Evolutionary conservation across 2,329 filamentous ascomycete species (phyloP), one percentile per base, ranked within the genome.

Genomic region (Fusarium sterilihyphosum): DNA sequence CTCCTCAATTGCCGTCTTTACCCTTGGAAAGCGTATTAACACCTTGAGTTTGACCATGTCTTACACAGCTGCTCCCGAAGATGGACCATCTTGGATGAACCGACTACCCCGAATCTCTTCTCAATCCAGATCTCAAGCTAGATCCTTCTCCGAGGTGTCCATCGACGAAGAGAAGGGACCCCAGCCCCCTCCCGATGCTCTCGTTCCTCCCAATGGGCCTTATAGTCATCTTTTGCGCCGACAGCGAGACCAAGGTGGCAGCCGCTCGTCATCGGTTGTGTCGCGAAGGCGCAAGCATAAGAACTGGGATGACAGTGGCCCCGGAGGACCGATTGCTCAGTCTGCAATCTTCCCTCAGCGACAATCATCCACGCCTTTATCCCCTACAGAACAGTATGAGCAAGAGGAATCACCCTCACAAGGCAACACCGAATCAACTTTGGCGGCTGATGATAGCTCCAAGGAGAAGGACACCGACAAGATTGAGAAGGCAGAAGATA

Each of bases 1-100:
- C 29, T 98, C 96, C n/a, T 98, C 96, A 0, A 93, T 99, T 77
- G 96, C 96, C 10, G 96, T 99, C 14, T 99, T 99, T 79, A 98
- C 96, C 0, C 90, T 99, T 4, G 96, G 96, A 78, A 99, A 98
- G 83, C 95, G 94, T 70, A 99, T 99, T 89, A 98, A 98, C 84
- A 98, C 96, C 0, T 85, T 99, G 75, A 95, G 94, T 2, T 88
- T 99, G 70, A 98, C 96, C 63, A 94, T 99, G 90, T 98, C 96
- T 0, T 99, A 98, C 85, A 99, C 96, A 1, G 91, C 92, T 70
- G 95, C 92, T 24, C 93, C 93, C 58, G 96, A 98, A 64, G 94
- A 97, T 41, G 94, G 95, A 0, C 93, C 95, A 6, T 91, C 91
- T 4, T 99, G 96, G 96, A 97, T 98, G 93, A 96, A 97, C 77